Conservation (phyloP, 2,329 filamentous ascomycete species). For the Fusarium tupiense region DNA sequence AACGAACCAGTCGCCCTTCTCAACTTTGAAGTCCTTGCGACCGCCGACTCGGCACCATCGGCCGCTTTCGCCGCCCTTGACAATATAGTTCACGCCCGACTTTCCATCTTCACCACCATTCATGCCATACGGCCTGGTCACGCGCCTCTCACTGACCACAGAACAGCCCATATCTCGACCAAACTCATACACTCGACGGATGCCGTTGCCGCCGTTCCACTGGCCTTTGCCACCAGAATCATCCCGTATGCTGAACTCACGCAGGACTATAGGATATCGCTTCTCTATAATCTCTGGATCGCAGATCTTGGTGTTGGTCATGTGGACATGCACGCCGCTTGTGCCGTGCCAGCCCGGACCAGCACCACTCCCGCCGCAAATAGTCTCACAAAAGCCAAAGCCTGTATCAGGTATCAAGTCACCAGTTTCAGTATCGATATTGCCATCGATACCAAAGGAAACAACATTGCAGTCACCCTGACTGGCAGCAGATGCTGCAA, state of each 20-base stretch:
- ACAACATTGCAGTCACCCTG: not conserved
- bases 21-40: not conserved
- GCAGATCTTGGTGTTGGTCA: not conserved
- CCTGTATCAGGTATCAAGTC: not conserved
- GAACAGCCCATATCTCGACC: too few relatives aligned
- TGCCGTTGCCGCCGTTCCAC: not conserved
- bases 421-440: not conserved
- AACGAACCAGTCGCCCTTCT: not conserved
- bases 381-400: too few relatives aligned
- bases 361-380: too few relatives aligned
- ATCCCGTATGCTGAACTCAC: not conserved
- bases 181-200: too few relatives aligned
- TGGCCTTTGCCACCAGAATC: not conserved
- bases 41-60: not conserved
- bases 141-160: too few relatives aligned
- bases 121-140: too few relatives aligned
- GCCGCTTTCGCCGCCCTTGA: not conserved
- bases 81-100: too few relatives aligned
- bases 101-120: too few relatives aligned
- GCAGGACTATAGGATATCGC: not conserved
- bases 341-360: not conserved
- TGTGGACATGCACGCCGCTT: not conserved
- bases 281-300: not conserved
- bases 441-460: not conserved
- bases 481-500: slow-evolving; percentile 78